Conservation (phyloP, 345 rosid species). For the Dipteronia dyeriana region DNA sequence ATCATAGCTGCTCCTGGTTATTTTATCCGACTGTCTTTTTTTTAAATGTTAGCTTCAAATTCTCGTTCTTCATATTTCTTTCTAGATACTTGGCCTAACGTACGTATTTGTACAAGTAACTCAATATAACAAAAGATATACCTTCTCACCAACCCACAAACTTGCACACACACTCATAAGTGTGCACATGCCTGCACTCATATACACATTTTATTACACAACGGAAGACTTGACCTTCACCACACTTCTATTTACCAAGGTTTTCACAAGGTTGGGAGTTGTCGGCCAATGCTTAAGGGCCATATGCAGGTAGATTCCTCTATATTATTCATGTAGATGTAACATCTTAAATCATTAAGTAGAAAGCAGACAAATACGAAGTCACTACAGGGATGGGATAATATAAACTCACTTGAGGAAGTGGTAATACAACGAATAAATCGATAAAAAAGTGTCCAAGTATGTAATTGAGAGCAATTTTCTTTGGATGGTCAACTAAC, state of each 20-base stretch:
- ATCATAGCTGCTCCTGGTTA: neutral
- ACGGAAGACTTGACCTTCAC: neutral
- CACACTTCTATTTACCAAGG: neutral
- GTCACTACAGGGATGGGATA: neutral
- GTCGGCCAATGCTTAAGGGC: neutral
- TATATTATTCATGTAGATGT: neutral
- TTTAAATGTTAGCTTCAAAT: neutral
- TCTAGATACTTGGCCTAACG: neutral
- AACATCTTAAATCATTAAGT: neutral
- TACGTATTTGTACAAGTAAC: neutral
- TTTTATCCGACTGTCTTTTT: neutral
- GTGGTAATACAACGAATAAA: slow-evolving; percentile 62
- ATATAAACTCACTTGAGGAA: slow-evolving; percentile 72
- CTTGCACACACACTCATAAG: neutral
- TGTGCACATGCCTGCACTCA: neutral
- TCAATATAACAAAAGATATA: neutral
- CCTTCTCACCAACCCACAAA: neutral
- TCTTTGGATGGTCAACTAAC: slow-evolving; percentile 79
- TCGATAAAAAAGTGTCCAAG: slow-evolving; percentile 56
- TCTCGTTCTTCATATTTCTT: neutral
- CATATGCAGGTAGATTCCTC: neutral
- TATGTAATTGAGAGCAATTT: slow-evolving; percentile 68
- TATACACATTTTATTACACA: neutral
- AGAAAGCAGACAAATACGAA: neutral
- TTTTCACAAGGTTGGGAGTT: neutral